Conservation (phyloP, 1,284 basidiomycete species). For the Moesziomyces parantarcticus region DNA sequence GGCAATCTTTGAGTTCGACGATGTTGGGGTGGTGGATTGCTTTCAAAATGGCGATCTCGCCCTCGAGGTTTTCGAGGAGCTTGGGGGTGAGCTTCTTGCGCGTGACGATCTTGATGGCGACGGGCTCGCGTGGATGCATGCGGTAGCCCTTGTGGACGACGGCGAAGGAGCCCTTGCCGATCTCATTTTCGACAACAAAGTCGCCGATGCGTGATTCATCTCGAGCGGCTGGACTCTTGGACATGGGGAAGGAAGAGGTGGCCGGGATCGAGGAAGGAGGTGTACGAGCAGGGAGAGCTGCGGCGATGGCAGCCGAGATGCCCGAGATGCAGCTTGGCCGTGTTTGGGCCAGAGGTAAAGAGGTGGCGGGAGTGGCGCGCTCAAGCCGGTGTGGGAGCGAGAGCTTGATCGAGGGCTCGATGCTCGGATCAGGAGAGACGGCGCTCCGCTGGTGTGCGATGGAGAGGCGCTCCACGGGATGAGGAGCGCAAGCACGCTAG, state of each 20-base stretch:
- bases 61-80: slow-evolving; percentile 94
- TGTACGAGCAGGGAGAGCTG: no score
- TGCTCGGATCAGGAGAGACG: no score
- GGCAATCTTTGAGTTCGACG: slow-evolving; percentile 90
- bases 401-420: no score
- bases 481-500: no score
- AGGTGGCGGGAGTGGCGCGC: no score
- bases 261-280: neutral
- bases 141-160: slow-evolving; percentile 90
- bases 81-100: slow-evolving; percentile 88
- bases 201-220: slow-evolving; percentile 68
- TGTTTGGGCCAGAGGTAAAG: no score
- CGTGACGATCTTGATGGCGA: slow-evolving; percentile 96
- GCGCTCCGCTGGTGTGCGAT: no score
- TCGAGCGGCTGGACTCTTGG: slow-evolving; percentile 29
- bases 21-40: slow-evolving; percentile 91
- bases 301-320: no score
- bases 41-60: slow-evolving; percentile 97
- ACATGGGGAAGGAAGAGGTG: slow-evolving; percentile 12
- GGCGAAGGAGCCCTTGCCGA: slow-evolving; percentile 86
- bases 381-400: no score
- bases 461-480: no score
- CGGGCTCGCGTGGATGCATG: slow-evolving; percentile 65
- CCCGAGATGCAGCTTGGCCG: no score
- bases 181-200: slow-evolving; percentile 72